Percentiles rank a stretch among this genome's conserved stretches.
These are phyloP conservation scores for Ophiostoma himal-ulmi DNA, from an alignment of 2,329 filamentous ascomycete genomes.

Conservation along the genomic window DNA sequence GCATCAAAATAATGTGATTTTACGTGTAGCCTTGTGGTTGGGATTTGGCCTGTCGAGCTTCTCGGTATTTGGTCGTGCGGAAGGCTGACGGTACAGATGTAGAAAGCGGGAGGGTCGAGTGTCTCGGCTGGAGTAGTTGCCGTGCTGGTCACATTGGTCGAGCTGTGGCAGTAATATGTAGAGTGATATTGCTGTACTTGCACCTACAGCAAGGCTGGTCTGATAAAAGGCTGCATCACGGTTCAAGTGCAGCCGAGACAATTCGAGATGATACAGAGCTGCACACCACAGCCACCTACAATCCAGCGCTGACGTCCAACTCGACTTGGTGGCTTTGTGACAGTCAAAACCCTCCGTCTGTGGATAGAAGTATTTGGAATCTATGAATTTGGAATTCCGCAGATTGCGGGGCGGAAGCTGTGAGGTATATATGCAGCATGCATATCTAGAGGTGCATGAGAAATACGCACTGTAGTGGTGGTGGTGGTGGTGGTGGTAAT, in stretches of 20 bases:
- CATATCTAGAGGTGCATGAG: background rate
- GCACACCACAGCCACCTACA: too few relatives aligned
- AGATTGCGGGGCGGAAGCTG: background rate
- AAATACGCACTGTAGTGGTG: background rate
- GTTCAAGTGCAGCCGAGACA: background rate
- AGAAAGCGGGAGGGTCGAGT: background rate
- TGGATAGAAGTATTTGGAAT: conserved; percentile 19
- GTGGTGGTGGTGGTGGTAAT: too few relatives aligned
- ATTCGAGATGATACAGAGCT: too few relatives aligned
- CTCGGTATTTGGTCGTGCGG: background rate
- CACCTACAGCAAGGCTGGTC: background rate
- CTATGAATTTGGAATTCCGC: conserved; percentile 18
- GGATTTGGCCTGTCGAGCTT: background rate
- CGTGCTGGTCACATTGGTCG: background rate
- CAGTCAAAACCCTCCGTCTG: background rate
- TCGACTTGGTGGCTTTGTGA: background rate
- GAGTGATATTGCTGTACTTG: too few relatives aligned
- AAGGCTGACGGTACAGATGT: conserved; percentile 3
- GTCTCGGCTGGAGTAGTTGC: background rate
- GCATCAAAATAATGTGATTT: background rate
- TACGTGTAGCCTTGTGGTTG: background rate
- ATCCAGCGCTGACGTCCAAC: too few relatives aligned
- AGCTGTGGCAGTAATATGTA: too few relatives aligned
- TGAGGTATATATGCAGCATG: background rate
- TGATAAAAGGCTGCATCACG: background rate